Percentiles rank a stretch among this genome's conserved stretches.
Conservation (phyloP, 495 filamentous ascomycete species). For the Annulohypoxylon maeteangense region DNA sequence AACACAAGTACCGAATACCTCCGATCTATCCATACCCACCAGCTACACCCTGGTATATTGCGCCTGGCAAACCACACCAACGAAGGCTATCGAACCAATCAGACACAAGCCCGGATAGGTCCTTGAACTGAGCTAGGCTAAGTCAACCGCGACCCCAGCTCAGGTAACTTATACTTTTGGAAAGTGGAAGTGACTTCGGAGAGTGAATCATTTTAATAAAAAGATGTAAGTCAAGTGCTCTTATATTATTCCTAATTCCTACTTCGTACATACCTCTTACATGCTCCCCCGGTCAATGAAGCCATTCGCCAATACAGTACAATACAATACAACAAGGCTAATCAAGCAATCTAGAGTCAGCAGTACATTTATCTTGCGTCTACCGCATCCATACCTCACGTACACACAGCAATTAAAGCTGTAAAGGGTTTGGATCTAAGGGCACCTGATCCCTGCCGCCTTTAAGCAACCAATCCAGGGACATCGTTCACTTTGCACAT, state of each 20-base stretch:
- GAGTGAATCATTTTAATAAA: constrained; percentile 19
- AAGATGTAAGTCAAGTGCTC: constrained; percentile 28
- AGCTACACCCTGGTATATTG: constrained; percentile 38
- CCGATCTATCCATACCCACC: constrained; percentile 28
- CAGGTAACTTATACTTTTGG: constrained; percentile 29
- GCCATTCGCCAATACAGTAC: background rate
- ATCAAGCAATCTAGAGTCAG: constrained; percentile 27
- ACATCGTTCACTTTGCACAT: constrained; percentile 32
- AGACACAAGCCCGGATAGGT: constrained; percentile 12
- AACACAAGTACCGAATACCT: constrained; percentile 44
- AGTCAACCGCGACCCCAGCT: constrained; percentile 32
- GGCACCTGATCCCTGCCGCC: constrained; percentile 42
- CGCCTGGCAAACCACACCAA: constrained; percentile 41
- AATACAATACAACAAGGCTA: constrained; percentile 19
- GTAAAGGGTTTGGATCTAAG: constrained; percentile 36
- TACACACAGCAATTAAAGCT: constrained; percentile 27
- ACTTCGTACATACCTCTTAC: background rate
- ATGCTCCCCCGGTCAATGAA: background rate
- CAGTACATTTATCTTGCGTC: constrained; percentile 11
- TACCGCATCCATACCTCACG: constrained; percentile 15
- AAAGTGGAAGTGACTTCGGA: constrained; percentile 2
- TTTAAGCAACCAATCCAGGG: constrained; percentile 35
- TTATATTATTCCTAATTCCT: background rate
- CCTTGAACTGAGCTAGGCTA: constrained; percentile 33
- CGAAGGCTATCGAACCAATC: constrained; percentile 30